Evolutionary conservation across 1,139 yeast species (phyloP).

Genomic region (Martiniozyma asiatica): DNA sequence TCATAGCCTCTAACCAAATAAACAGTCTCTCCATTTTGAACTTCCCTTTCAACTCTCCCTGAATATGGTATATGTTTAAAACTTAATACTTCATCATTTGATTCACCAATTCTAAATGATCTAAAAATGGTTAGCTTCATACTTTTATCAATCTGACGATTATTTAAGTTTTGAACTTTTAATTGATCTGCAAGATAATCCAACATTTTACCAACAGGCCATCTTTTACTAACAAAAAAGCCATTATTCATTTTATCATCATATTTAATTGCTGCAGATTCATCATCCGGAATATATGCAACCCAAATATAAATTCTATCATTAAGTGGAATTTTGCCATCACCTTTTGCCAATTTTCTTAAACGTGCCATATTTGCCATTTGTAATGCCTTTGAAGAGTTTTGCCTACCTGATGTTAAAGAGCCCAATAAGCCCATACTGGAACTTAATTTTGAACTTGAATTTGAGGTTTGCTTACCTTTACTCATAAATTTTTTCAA

Average conservation of each 20-base stretch:
- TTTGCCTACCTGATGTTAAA: not conserved
- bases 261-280: slow-evolving; percentile 29
- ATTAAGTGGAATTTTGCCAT: slow-evolving; percentile 35
- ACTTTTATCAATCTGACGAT: slow-evolving; percentile 14
- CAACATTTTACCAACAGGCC: slow-evolving; percentile 71
- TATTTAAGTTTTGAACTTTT: slow-evolving; percentile 46
- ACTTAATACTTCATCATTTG: no score
- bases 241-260: no score
- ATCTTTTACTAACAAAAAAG: slow-evolving; percentile 46
- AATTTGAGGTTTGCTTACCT: slow-evolving; percentile 10
- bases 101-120: no score
- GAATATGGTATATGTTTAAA: no score
- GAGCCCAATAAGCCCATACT: slow-evolving; percentile 1
- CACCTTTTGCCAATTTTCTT: slow-evolving; percentile 58
- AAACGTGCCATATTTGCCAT: slow-evolving; percentile 29
- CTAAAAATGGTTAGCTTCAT: no score
- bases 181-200: slow-evolving; percentile 53
- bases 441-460: no score
- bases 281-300: slow-evolving; percentile 27
- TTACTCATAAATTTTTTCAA: slow-evolving; percentile 8
- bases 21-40: no score
- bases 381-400: slow-evolving; percentile 1
- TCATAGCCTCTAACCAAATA: no score
- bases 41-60: no score
- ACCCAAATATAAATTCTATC: slow-evolving; percentile 60